phyloP scores from a whole-genome alignment of 176 grass and related monocot species.

The Aegilops umbellulata region DNA sequence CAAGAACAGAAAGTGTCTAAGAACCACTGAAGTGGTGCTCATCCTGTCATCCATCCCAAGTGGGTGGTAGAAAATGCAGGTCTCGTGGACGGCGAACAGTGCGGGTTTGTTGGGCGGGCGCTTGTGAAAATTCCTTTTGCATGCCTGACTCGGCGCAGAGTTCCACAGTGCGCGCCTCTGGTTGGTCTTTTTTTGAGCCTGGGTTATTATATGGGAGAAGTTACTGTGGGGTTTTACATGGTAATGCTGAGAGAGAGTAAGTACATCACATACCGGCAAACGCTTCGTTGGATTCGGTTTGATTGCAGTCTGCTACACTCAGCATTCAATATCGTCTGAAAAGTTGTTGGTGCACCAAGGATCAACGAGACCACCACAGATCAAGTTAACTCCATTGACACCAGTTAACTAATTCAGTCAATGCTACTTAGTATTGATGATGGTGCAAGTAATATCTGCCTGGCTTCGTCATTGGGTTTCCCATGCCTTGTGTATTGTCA shows the following conservation, averaged over 20 bases:
- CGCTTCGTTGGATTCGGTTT: not conserved
- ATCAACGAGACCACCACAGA: not conserved
- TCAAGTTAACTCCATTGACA: not conserved
- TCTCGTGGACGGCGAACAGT: slow-evolving; percentile 10
- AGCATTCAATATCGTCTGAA: slow-evolving; percentile 35
- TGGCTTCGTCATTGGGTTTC: not conserved
- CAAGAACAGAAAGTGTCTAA: not conserved
- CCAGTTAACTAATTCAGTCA: not conserved
- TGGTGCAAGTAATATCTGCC: not conserved
- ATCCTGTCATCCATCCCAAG: not conserved
- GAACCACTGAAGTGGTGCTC: not conserved
- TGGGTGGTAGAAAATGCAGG: not conserved
- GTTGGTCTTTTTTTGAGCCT: not conserved
- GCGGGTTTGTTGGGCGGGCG: slow-evolving; percentile 24
- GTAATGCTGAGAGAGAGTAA: not conserved
- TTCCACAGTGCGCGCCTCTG: slow-evolving; percentile 6
- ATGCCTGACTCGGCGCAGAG: slow-evolving; percentile 25
- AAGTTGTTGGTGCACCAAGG: not conserved
- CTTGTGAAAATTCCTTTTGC: slow-evolving; percentile 41
- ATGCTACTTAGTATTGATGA: not conserved
- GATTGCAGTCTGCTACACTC: not conserved
- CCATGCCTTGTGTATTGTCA: not conserved
- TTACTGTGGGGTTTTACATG: not conserved
- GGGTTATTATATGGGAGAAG: not conserved
- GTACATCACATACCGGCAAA: not conserved